Conservation (phyloP, 192 early-diverging fungal species). For the Jimgerdemannia lactiflua region DNA sequence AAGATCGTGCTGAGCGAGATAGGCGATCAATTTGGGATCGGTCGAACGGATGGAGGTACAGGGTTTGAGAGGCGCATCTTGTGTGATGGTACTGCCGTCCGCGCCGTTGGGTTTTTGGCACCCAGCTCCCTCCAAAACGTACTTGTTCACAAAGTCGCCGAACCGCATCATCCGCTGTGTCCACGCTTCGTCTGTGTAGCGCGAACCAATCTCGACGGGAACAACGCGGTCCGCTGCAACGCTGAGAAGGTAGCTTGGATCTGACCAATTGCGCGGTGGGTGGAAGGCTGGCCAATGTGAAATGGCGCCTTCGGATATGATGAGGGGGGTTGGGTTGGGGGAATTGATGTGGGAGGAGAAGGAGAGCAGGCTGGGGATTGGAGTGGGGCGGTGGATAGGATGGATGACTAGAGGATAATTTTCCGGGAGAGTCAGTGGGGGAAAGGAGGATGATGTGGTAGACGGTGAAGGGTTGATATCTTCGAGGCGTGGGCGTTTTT, state of each 20-base stretch:
- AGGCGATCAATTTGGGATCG: slow-evolving; percentile 31
- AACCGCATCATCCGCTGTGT: slow-evolving; percentile 68
- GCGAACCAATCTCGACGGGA: slow-evolving; percentile 76
- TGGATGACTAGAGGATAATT: not conserved
- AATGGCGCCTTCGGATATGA: slow-evolving; percentile 47
- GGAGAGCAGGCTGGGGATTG: not conserved
- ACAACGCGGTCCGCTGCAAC: slow-evolving; percentile 69
- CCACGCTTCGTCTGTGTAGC: slow-evolving; percentile 81
- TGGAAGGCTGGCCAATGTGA: slow-evolving; percentile 69
- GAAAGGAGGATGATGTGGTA: not conserved
- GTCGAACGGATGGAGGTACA: not conserved
- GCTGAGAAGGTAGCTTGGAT: slow-evolving; percentile 55
- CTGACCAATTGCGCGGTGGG: slow-evolving; percentile 49
- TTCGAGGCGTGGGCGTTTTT: not conserved
- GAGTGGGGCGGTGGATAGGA: not conserved
- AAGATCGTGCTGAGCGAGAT: slow-evolving; percentile 88
- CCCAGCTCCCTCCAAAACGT: slow-evolving; percentile 10
- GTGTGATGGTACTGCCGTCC: not conserved
- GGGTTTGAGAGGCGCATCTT: not conserved
- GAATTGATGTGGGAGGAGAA: not conserved
- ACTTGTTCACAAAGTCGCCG: slow-evolving; percentile 63
- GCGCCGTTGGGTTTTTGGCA: not conserved
- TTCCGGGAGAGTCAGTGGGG: not conserved
- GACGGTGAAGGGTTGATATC: not conserved
- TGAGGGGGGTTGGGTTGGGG: slow-evolving; percentile 29